Evolutionary conservation across 78 protist species (phyloP), one percentile per base, ranked within the genome.

Genomic region (Dictyostelium firmibasis): DNA sequence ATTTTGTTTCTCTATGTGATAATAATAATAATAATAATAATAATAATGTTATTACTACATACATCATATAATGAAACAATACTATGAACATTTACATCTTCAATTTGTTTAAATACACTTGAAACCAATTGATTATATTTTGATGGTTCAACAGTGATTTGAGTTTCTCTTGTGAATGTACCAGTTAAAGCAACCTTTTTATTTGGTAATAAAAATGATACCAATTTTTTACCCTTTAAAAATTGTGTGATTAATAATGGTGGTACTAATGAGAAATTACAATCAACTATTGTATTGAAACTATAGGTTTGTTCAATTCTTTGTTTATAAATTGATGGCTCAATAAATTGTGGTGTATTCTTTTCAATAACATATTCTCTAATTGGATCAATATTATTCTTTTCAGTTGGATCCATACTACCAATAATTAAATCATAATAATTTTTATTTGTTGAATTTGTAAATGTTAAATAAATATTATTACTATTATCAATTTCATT

Each of bases 81-180:
- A n/a, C 35, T 89, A 47, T 89, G 94, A 38, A 86, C 86, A 81
- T 75, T 75, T 29, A 89, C 6, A 81, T 89, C 94, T 81, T 89
- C 94, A 41, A 89, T 69, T 13, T 47, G 53, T 13, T 33, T 23
- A 50, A 81, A 81, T 29, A 74, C 78, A 11, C 47, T 9, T 25
- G 75, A 89, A 25, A 89, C 47, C 10, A 57, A 18, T 18, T 50
- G n/a, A 31, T 81, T 89, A 47, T 29, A 29, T 53, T 47, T 31
- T 50, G 60, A 8, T 13, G 53, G 0, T 9, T 23, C 35, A 29
- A 9, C 27, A 2, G 11, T 81, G 81, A 79, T 14, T 33, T 10
- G 27, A 33, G 57, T 7, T 11, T 67, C 75, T 27, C 36, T n/a
- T 6, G 75, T 67, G 75, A 89, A 89, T 10, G 94, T 29, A 20